Evolutionary conservation across 805 yeast species (phyloP).

Genomic region (Zygoascus flipseniorum): DNA sequence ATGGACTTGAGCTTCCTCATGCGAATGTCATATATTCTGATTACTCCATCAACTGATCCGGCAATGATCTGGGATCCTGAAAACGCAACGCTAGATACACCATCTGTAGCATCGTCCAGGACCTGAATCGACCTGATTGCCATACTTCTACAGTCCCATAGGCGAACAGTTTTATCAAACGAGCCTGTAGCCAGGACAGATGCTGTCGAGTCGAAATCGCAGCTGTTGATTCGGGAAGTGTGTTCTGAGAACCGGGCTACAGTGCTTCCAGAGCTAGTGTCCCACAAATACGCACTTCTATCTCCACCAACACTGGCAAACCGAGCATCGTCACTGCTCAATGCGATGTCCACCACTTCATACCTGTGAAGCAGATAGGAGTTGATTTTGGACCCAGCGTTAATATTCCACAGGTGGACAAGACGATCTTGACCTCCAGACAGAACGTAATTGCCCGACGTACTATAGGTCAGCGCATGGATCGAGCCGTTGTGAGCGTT

Average conservation of each 20-base stretch:
- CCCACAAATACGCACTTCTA: conserved; percentile 25
- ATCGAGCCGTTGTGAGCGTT: conserved; percentile 19
- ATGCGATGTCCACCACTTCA: conserved; percentile 24
- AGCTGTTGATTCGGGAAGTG: conserved; percentile 20
- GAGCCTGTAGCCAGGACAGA: conserved; percentile 25
- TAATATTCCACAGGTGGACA: conserved; percentile 23
- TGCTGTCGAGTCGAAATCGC: conserved; percentile 20
- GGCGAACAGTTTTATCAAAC: conserved; percentile 25
- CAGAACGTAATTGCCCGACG: conserved; percentile 21
- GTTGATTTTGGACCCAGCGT: conserved; percentile 14
- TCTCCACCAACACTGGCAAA: conserved; percentile 30
- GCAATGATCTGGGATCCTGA: conserved; percentile 17
- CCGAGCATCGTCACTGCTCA: conserved; percentile 19
- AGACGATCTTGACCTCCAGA: conserved; percentile 26
- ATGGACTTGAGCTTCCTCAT: conserved; percentile 21
- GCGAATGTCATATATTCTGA: conserved; percentile 27
- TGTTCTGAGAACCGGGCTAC: conserved; percentile 22
- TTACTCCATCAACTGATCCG: conserved; percentile 27
- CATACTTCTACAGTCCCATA: conserved; percentile 25
- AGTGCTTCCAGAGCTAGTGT: conserved; percentile 20
- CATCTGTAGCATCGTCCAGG: conserved; percentile 28
- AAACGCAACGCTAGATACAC: conserved; percentile 22
- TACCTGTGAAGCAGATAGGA: conserved; percentile 21
- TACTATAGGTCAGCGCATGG: conserved; percentile 21
- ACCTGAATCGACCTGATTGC: conserved; percentile 28